Evolutionary conservation across 2,329 filamentous ascomycete species (phyloP), one percentile per base, ranked within the genome.

Genomic region (Alternaria conjuncta): DNA sequence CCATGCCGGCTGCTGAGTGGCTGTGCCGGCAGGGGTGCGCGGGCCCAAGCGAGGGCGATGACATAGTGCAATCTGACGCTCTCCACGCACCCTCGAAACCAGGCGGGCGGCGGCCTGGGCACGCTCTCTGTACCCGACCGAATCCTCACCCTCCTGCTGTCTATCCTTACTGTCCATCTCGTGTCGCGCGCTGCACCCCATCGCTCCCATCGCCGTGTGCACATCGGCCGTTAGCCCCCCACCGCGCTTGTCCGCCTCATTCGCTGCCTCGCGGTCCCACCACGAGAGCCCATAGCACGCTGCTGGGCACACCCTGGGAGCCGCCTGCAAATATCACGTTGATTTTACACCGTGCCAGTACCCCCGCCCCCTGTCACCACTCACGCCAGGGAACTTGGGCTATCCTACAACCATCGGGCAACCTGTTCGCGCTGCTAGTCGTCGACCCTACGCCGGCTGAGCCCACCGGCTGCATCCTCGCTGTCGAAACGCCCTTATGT

Each of bases 401-500:
- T 61, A 18, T 56, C 56, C 43, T 50, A 41, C 59, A 55, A 57
- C 61, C 56, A 64, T 65, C 70, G 64, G 70, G 60, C 70, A 63
- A 57, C 64, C 57, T 57, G 64, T 61, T 68, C 64, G 65, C 47
- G 65, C 51, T 49, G 43, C 46, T 62, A 63, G 56, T 56, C 53
- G 63, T 43, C 60, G 55, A 57, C 56, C 62, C 63, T 61, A 36
- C 47, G 28, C 43, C 61, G 55, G 57, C 57, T 59, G 57, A 36
- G 49, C 59, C 36, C 49, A 47, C 47, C 44, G 55, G 56, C 44
- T 53, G 18, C 51, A 53, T 21, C 43, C 36, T 41, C 54, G 30
- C 28, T 55, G 53, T 51, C 66, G 68, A 49, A 32, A 69, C 71
- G 64, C 56, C 68, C 65, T 44, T 64, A 79, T 78, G 78, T 79